Base-by-base conservation (phyloP, 768 basidiomycete genomes). In the Galerina sulciceps region DNA sequence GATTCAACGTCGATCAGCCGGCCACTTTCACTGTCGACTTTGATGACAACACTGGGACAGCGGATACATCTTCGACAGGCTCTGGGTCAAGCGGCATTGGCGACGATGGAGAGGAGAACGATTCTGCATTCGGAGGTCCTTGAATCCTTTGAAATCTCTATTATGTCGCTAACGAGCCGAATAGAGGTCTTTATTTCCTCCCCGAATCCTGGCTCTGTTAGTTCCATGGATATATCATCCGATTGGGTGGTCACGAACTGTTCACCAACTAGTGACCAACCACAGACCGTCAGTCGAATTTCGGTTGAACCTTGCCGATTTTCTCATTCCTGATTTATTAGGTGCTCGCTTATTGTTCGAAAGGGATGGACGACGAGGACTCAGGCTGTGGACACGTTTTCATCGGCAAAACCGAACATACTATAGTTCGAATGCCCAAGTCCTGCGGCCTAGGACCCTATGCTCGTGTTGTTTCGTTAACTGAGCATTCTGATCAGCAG, bases 371-470 rank as follows among this genome's bases (percentile, higher is more conserved):
- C 36, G 59, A 47, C 57, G 41, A 36, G 18, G 43, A 62, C 17
- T 62, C 62, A 6, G 69, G 63, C 6, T 70, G 69, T 49, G 58
- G 38, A 6, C 69, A 70, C 42, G 64, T 70, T 38, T 67, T 68
- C 53, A 68, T 70, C 18, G 64, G 62, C 15, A 45, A 56, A n/a
- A 61, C 69, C 13, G 53, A 53, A 13, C 23, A 70, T 47, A 70
- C 69, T 2, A 65, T 70, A 22, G 59, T 67, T 34, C 22, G 49
- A 22, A 26, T 70, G 51, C 69, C 69, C 3, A 58, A 40, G 31
- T 48, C 53, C 17, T 70, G 69, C 53, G 69, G 69, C 9, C 58
- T 65, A 11, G 69, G 69, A 17, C 69, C 69, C 11, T 70, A 68
- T 37, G 69, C 65, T 35, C 69, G 69, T 22, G 52, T 70, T 42